These are phyloP conservation scores for Verbena officinalis DNA, from an alignment of 257 asterid species.

Conservation along the genomic window DNA sequence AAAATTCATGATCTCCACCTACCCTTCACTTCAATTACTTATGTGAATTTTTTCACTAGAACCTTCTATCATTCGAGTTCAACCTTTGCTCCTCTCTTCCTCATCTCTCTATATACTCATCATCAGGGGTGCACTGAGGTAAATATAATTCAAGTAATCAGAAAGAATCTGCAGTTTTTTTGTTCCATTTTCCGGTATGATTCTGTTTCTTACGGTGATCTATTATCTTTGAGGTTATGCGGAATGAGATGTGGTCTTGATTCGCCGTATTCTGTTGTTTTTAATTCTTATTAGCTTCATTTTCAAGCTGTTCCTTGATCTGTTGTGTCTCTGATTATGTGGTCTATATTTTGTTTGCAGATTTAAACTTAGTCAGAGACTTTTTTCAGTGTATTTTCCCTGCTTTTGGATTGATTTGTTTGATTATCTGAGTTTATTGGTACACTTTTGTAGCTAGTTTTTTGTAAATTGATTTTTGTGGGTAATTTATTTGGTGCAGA, in stretches of 20 bases:
- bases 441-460: neutral
- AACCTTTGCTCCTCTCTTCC: conserved; percentile 18
- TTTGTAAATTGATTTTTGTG: neutral
- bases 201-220: conserved; percentile 2
- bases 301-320: conserved; percentile 27
- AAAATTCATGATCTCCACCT: conserved; percentile 22
- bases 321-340: conserved; percentile 21
- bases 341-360: neutral
- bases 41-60: conserved; percentile 19
- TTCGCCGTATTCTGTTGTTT: neutral
- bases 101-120: conserved; percentile 9
- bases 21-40: conserved; percentile 13
- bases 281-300: conserved; percentile 5
- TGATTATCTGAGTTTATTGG: neutral
- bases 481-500: neutral
- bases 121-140: conserved; percentile 52
- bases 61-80: conserved; percentile 2
- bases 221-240: conserved; percentile 4
- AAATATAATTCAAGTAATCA: conserved; percentile 3
- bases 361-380: no score
- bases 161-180: neutral
- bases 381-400: neutral
- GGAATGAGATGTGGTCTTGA: conserved; percentile 6
- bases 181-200: neutral
- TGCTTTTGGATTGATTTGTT: conserved; percentile 1